These are phyloP conservation scores for Haplosporangium gracile DNA, from an alignment of 192 early-diverging fungal genomes.

Conservation along the genomic window DNA sequence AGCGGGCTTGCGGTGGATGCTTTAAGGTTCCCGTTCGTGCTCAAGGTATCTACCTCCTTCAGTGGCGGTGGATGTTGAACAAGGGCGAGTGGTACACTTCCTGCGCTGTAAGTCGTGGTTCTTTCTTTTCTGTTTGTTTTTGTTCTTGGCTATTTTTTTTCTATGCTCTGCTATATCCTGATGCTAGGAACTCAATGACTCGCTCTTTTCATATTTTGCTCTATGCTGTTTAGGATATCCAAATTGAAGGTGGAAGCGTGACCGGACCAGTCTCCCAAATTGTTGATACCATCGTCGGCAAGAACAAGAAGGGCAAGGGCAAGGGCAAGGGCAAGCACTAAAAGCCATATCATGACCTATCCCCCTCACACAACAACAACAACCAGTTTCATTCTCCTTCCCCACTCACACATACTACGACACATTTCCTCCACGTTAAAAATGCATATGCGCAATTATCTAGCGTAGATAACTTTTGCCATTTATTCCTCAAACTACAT, in stretches of 20 bases:
- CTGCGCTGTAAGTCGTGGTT: constrained; percentile 44
- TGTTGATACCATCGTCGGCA: neutral
- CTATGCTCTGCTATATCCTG: neutral
- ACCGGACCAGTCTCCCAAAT: neutral
- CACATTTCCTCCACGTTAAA: neutral
- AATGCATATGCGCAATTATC: neutral
- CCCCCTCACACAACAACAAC: no score
- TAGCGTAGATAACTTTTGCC: neutral
- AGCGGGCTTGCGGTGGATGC: constrained; percentile 43
- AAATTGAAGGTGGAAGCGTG: neutral
- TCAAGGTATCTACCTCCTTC: constrained; percentile 35
- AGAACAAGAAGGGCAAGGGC: neutral
- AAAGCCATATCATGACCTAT: neutral
- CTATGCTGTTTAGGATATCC: constrained; percentile 19
- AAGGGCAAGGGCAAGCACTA: neutral
- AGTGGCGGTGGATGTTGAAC: constrained; percentile 57
- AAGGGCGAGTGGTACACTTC: constrained; percentile 54
- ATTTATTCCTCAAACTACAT: neutral
- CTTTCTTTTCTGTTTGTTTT: neutral
- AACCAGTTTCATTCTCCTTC: neutral
- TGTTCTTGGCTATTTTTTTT: neutral
- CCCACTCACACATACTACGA: neutral
- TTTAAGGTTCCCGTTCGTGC: constrained; percentile 48
- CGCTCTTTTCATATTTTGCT: neutral
- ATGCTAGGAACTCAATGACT: neutral